phyloP scores from a whole-genome alignment of 1,139 yeast species.

The Geotrichum restrictum region DNA sequence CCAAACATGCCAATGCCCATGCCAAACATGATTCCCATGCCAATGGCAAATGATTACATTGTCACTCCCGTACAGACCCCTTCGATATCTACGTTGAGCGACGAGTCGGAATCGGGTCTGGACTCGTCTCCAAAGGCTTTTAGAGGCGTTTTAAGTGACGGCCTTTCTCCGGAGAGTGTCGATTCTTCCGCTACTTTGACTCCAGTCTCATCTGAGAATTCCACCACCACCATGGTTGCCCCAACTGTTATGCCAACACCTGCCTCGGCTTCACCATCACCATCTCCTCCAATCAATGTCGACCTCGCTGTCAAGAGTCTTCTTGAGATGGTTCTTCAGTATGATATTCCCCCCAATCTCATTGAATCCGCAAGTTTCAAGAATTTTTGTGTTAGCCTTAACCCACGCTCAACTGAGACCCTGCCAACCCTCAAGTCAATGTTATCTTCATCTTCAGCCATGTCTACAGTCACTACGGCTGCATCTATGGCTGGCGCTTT shows the following conservation, averaged over 20 bases:
- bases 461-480: background rate
- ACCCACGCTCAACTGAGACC: constrained; percentile 8
- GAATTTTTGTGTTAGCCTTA: constrained; percentile 12
- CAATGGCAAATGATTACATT: background rate
- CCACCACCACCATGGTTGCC: background rate
- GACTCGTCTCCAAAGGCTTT: background rate
- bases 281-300: constrained; percentile 4
- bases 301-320: constrained; percentile 12
- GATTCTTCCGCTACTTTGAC: background rate
- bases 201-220: background rate
- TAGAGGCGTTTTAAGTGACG: background rate
- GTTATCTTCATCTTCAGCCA: background rate
- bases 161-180: background rate
- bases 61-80: background rate
- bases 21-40: background rate
- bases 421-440: constrained; percentile 7
- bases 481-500: background rate
- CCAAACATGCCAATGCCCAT: background rate
- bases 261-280: background rate
- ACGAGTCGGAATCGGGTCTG: background rate
- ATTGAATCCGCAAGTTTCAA: constrained; percentile 14
- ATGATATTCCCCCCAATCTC: constrained; percentile 12
- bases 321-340: constrained; percentile 13
- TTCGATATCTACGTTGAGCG: background rate
- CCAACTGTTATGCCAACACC: too few relatives aligned